Percentiles rank a stretch among this genome's conserved stretches.
phyloP scores from a whole-genome alignment of 148 eudicot genomes.

The Dianthus caryophyllus region DNA sequence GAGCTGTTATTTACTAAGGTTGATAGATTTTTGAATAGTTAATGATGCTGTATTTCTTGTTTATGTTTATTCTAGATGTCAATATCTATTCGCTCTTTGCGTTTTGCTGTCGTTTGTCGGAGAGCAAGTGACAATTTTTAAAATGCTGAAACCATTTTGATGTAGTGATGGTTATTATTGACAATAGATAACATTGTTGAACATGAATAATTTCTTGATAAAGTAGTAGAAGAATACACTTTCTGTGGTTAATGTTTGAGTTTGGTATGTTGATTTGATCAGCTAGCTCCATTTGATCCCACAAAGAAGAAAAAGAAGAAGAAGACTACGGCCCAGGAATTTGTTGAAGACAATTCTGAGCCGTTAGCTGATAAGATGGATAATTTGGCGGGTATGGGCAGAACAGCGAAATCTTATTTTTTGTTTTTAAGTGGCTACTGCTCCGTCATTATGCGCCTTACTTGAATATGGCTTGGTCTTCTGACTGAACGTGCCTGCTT shows the following conservation, averaged over 20 bases:
- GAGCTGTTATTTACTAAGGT: too few relatives aligned
- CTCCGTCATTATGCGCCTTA: background rate
- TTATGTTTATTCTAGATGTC: too few relatives aligned
- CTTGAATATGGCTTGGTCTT: background rate
- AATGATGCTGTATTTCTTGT: too few relatives aligned
- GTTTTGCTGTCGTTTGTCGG: too few relatives aligned
- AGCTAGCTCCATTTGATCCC: slow-evolving; percentile 26
- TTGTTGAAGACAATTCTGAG: slow-evolving; percentile 6
- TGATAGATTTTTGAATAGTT: too few relatives aligned
- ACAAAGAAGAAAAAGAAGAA: slow-evolving; percentile 27
- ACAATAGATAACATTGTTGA: background rate
- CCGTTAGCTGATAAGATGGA: slow-evolving; percentile 16
- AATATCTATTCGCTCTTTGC: too few relatives aligned
- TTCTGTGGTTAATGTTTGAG: background rate
- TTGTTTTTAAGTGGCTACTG: background rate
- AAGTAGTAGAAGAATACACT: background rate
- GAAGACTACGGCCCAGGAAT: slow-evolving; percentile 19
- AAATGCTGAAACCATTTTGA: background rate
- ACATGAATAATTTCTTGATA: background rate
- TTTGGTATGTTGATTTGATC: background rate
- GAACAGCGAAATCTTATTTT: background rate
- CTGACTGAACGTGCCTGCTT: background rate
- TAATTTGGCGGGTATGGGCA: slow-evolving; percentile 19
- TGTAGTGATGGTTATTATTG: background rate
- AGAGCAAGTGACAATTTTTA: background rate